These are phyloP conservation scores for Paracorniculantispora psalliotae DNA, from an alignment of 2,329 filamentous ascomycete genomes.

Conservation along the genomic window DNA sequence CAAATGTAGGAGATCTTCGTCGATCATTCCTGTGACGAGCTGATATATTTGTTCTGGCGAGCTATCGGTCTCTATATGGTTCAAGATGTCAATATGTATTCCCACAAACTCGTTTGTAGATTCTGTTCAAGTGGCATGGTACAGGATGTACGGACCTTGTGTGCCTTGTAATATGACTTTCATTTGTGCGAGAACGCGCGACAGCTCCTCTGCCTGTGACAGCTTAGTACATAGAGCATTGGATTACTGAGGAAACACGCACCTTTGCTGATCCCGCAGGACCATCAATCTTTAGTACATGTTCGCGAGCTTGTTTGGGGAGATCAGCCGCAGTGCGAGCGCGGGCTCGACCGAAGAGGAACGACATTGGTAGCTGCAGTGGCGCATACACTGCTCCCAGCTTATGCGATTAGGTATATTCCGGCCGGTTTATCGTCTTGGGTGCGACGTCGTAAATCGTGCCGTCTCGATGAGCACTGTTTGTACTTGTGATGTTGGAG, in stretches of 20 bases:
- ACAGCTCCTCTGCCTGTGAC: conserved; percentile 74
- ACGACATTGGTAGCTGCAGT: conserved; percentile 39
- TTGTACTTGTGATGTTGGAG: conserved; percentile 1
- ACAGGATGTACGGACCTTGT: conserved; percentile 54
- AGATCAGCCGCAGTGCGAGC: conserved; percentile 49
- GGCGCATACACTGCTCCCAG: not conserved
- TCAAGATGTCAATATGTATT: not conserved
- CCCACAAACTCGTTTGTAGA: not conserved
- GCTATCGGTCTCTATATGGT: conserved; percentile 67
- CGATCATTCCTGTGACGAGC: conserved; percentile 76
- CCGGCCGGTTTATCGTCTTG: not conserved
- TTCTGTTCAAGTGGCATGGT: not conserved
- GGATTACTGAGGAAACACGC: not conserved
- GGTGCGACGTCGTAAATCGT: not conserved
- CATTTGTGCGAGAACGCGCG: conserved; percentile 82
- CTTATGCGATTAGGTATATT: not conserved
- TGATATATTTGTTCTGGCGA: conserved; percentile 84
- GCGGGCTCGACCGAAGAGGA: conserved; percentile 50
- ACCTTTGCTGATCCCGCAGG: conserved; percentile 46
- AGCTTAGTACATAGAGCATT: conserved; percentile 15
- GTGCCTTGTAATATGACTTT: conserved; percentile 91
- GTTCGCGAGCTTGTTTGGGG: conserved; percentile 51
- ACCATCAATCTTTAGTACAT: conserved; percentile 48
- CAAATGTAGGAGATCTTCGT: conserved; percentile 82
- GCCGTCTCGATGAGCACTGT: not conserved